Evolutionary conservation across 331 rosid species (phyloP).

Genomic region (Malus hybrid): DNA sequence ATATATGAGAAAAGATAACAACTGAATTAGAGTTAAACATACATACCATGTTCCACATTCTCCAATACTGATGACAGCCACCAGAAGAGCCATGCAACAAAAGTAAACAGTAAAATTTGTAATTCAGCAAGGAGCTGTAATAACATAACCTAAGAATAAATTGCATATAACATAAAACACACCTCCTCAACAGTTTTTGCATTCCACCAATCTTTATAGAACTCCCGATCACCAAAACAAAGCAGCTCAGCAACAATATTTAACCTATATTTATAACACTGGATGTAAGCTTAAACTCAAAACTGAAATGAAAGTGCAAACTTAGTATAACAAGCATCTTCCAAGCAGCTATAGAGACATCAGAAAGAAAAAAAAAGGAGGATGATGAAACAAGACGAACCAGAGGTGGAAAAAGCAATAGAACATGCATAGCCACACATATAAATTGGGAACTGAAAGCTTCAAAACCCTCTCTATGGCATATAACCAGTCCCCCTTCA

Average conservation of each 20-base stretch:
- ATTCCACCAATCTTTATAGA: conserved; percentile 99
- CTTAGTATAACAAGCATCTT: background rate
- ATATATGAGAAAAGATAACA: background rate
- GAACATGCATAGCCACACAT: conserved; percentile 99
- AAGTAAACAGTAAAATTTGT: conserved; percentile 17
- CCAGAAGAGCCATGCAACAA: conserved; percentile 25
- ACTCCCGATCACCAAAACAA: conserved; percentile 93
- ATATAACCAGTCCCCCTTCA: conserved; percentile 83
- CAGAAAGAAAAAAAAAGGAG: too few species aligned
- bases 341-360: too few species aligned
- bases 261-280: conserved; percentile 53
- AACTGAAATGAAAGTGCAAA: background rate
- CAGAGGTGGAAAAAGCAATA: conserved; percentile 97
- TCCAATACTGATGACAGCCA: conserved; percentile 85
- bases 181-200: conserved; percentile 96
- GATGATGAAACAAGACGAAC: conserved; percentile 27
- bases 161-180: conserved; percentile 14
- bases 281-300: conserved; percentile 17
- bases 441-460: conserved; percentile 94
- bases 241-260: conserved; percentile 97
- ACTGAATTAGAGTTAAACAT: background rate
- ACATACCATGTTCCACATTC: conserved; percentile 97
- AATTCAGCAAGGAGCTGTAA: background rate
- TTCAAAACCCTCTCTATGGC: conserved; percentile 87
- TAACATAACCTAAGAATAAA: background rate